These are phyloP conservation scores for Gardenia jasminoides DNA, from an alignment of 257 asterid species.

Conservation along the genomic window DNA sequence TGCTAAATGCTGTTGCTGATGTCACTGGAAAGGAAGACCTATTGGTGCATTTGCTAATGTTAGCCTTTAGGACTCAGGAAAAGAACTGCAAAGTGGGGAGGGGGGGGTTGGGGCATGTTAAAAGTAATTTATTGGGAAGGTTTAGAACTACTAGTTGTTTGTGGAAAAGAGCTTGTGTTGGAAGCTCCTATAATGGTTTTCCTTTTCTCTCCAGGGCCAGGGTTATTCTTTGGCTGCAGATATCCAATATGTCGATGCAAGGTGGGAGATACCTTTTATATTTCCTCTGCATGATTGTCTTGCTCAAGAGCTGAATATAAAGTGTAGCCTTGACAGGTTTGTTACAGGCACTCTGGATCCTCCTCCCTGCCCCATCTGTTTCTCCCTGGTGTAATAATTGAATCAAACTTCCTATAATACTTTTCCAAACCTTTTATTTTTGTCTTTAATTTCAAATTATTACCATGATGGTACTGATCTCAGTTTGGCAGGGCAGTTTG, in stretches of 20 bases:
- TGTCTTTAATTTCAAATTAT: conserved; percentile 4
- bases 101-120: background rate
- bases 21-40: conserved; percentile 81
- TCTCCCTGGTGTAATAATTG: conserved; percentile 4
- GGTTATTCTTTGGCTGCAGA: conserved; percentile 93
- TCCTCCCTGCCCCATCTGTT: background rate
- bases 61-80: conserved; percentile 8
- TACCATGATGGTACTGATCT: conserved; percentile 31
- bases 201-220: conserved; percentile 56
- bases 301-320: conserved; percentile 60
- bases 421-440: background rate
- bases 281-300: conserved; percentile 93
- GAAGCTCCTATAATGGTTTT: background rate
- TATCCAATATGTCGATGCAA: conserved; percentile 87
- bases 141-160: background rate
- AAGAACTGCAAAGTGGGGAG: background rate
- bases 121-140: background rate
- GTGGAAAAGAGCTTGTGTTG: background rate
- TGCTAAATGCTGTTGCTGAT: conserved; percentile 51
- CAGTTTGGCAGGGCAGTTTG: conserved; percentile 57
- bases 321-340: conserved; percentile 87
- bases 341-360: conserved; percentile 9
- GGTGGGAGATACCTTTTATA: conserved; percentile 80
- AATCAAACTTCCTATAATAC: background rate
- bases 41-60: conserved; percentile 51